phyloP scores from a whole-genome alignment of 31 red algal species.

The Porphyra umbilicalis region DNA sequence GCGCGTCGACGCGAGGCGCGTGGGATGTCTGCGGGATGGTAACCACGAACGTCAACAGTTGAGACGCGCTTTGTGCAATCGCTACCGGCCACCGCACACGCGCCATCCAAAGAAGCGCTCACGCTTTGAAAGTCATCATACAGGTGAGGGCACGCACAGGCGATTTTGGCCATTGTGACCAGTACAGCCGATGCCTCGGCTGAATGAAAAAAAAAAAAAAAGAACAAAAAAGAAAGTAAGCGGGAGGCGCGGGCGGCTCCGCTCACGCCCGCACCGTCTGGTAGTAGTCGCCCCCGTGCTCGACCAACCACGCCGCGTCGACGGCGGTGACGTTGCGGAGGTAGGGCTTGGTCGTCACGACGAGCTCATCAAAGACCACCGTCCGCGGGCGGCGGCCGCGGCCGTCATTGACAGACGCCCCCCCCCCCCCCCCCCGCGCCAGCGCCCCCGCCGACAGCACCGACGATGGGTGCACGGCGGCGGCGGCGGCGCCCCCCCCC shows the following conservation, averaged over 20 bases:
- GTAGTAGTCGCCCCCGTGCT: conserved; percentile 31
- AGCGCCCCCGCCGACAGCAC: conserved; percentile 16
- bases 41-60: no score
- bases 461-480: conserved; percentile 74
- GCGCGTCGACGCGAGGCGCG: no score
- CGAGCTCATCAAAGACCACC: conserved; percentile 63
- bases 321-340: conserved; percentile 56
- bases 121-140: no score
- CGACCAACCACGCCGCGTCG: conserved; percentile 48
- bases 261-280: not conserved
- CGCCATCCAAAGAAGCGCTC: no score
- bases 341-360: conserved; percentile 61
- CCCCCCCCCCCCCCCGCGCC: conserved; percentile 1
- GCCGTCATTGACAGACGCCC: not conserved
- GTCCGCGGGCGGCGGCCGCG: conserved; percentile 16
- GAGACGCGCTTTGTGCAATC: no score
- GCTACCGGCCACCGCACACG: no score
- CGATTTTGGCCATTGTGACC: no score
- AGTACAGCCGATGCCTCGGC: no score
- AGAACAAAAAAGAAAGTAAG: not conserved
- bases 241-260: not conserved
- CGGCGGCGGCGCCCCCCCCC: not conserved
- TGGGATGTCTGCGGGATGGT: no score
- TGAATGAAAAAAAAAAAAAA: not conserved
- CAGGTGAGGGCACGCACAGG: no score